These are phyloP conservation scores for Gracilariopsis chorda DNA, from an alignment of 23 red algal genomes.

Conservation along the genomic window DNA sequence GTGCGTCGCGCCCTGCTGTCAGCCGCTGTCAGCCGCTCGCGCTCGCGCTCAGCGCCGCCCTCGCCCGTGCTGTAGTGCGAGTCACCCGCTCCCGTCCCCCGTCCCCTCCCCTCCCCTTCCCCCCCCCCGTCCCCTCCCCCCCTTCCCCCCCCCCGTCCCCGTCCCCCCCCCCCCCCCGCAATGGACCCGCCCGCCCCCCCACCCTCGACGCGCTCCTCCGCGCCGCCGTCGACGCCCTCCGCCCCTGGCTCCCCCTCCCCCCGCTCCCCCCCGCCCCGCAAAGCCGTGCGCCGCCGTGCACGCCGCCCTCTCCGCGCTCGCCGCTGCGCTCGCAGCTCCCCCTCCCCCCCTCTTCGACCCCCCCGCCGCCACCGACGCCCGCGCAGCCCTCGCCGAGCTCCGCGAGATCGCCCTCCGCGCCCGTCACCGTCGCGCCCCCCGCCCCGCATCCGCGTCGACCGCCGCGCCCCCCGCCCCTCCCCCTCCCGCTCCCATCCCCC, in stretches of 20 bases:
- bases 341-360: not conserved
- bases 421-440: not conserved
- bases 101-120: not conserved
- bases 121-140: not conserved
- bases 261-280: not conserved
- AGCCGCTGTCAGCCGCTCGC: not conserved
- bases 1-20: not conserved
- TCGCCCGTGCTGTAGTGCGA: not conserved
- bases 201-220: not conserved
- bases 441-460: not conserved
- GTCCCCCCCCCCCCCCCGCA: not conserved
- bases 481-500: not conserved
- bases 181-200: not conserved
- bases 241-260: not conserved
- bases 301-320: constrained; percentile 16
- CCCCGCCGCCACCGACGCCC: not conserved
- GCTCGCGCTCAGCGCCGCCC: not conserved
- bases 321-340: not conserved
- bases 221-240: not conserved
- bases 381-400: constrained; percentile 8
- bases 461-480: not conserved
- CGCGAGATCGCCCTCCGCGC: constrained; percentile 30
- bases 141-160: not conserved
- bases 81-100: not conserved
- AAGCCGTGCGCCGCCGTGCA: not conserved